Conservation (phyloP, 371 early-diverging fungal genomes). For the Apophysomyces ossiformis region DNA sequence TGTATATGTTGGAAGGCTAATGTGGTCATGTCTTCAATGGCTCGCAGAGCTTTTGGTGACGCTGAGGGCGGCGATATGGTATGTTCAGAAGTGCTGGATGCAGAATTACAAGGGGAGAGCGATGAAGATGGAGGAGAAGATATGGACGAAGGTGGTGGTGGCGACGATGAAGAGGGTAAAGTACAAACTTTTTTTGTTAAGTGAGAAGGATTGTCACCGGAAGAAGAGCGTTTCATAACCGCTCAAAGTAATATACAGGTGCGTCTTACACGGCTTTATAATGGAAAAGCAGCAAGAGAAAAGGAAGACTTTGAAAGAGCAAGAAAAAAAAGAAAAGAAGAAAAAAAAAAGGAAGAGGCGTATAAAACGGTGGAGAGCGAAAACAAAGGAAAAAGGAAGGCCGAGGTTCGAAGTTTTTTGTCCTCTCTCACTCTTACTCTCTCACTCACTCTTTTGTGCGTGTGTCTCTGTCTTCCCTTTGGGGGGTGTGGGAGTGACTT, state of each 20-base stretch:
- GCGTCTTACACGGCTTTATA: neutral
- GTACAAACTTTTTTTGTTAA: slow-evolving; percentile 34
- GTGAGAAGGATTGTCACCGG: slow-evolving; percentile 28
- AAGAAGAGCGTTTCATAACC: slow-evolving; percentile 49
- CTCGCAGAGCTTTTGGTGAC: slow-evolving; percentile 14
- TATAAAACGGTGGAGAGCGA: neutral
- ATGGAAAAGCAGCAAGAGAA: too few species aligned
- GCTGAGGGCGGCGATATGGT: slow-evolving; percentile 8
- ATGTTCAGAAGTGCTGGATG: slow-evolving; percentile 5
- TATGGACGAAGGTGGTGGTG: slow-evolving; percentile 14
- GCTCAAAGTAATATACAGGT: slow-evolving; percentile 19
- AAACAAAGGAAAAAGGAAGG: slow-evolving; percentile 4
- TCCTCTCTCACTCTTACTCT: neutral
- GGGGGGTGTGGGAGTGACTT: too few species aligned
- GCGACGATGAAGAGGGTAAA: slow-evolving; percentile 16
- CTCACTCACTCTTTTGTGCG: neutral
- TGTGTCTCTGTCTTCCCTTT: too few species aligned
- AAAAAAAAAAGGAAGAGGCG: neutral
- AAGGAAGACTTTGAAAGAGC: neutral
- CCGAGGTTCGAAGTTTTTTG: neutral
- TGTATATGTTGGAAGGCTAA: slow-evolving; percentile 28
- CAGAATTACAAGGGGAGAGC: slow-evolving; percentile 8
- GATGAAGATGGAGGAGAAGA: slow-evolving; percentile 6
- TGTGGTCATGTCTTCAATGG: slow-evolving; percentile 17
- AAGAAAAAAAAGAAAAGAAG: slow-evolving; percentile 5